A percentile compares a stretch with the other conserved stretches of the same genome.
Conservation (phyloP, 352 stramenopile species). For the Pythium myriotylum region DNA sequence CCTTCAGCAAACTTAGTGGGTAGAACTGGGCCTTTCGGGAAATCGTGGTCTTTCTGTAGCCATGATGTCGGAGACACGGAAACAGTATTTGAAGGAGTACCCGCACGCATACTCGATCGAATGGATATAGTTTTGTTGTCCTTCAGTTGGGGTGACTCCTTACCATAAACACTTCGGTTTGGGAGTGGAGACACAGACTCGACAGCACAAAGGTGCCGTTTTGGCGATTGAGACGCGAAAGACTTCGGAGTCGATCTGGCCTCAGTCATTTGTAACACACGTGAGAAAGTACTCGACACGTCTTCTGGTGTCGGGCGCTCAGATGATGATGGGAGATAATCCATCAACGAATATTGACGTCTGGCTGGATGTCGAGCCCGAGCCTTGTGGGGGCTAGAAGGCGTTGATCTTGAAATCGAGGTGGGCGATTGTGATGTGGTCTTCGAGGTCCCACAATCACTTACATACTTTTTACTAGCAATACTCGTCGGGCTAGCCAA, state of each 20-base stretch:
- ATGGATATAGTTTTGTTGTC: no score
- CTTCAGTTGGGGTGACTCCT: no score
- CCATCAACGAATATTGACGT: neutral
- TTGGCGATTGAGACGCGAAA: no score
- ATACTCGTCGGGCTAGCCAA: neutral
- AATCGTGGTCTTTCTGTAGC: no score
- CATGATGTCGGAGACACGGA: no score
- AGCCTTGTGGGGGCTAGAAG: neutral
- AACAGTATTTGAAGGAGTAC: neutral
- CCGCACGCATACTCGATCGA: no score
- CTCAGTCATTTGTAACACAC: slow-evolving; percentile 18
- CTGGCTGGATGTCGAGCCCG: neutral
- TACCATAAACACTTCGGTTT: no score
- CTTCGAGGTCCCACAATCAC: no score
- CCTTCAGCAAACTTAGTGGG: neutral
- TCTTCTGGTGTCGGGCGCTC: slow-evolving; percentile 28
- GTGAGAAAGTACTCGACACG: slow-evolving; percentile 40
- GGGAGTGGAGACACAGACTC: no score
- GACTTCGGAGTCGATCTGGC: neutral
- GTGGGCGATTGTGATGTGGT: no score
- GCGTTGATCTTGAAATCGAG: neutral
- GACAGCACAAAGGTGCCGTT: no score
- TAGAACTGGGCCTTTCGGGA: no score
- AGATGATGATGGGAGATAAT: slow-evolving; percentile 1
- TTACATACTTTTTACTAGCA: neutral